Evolutionary conservation across 352 stramenopile genomes (phyloP).

Genomic region (Pythium angustatum): DNA sequence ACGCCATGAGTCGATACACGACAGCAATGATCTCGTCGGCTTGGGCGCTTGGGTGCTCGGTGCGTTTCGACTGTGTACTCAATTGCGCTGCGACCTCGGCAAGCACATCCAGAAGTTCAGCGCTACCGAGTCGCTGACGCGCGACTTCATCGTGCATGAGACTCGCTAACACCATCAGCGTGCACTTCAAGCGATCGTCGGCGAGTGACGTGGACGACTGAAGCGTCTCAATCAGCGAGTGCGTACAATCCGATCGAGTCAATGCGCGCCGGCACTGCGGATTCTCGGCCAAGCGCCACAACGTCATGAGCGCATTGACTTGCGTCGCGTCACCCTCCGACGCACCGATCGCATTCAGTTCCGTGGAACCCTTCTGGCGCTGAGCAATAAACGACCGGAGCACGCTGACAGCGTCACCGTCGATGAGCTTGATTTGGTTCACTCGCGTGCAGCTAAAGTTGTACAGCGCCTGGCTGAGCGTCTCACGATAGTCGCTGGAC

Average conservation of each 20-base stretch:
- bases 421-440: constrained; percentile 69
- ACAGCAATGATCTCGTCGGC: constrained; percentile 15
- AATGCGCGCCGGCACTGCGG: constrained; percentile 46
- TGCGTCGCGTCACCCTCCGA: constrained; percentile 36
- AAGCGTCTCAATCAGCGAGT: constrained; percentile 49
- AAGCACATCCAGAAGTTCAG: constrained; percentile 41
- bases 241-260: constrained; percentile 47
- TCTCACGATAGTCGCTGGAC: constrained; percentile 36
- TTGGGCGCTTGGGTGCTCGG: not conserved
- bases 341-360: too few relatives aligned
- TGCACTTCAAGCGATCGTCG: constrained; percentile 44
- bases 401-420: constrained; percentile 44
- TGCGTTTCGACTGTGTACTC: not conserved
- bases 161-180: constrained; percentile 39
- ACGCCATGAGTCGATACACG: constrained; percentile 53
- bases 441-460: constrained; percentile 63
- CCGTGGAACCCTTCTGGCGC: constrained; percentile 1
- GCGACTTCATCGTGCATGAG: constrained; percentile 36
- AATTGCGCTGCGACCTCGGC: constrained; percentile 31
- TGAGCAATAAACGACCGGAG: constrained; percentile 34
- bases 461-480: constrained; percentile 59
- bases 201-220: constrained; percentile 12
- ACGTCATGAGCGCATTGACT: constrained; percentile 46
- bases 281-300: constrained; percentile 63
- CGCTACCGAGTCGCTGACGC: constrained; percentile 44